Conservation (phyloP, 2,329 filamentous ascomycete genomes). For the Fusarium goolgardi region DNA sequence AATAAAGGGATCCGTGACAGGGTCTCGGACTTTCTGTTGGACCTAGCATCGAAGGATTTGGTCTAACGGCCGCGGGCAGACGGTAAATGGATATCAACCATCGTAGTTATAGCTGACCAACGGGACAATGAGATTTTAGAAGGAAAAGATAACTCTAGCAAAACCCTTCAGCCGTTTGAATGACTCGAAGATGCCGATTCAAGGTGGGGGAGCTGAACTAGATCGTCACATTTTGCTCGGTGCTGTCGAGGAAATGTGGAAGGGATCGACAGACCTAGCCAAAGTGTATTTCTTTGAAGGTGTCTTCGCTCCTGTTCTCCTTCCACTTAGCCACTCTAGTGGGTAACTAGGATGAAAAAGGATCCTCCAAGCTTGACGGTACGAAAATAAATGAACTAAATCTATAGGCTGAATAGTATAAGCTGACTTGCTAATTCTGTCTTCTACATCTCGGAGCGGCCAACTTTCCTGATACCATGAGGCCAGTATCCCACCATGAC, state of each 20-base stretch:
- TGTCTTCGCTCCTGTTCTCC: background rate
- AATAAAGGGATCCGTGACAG: background rate
- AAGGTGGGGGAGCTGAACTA: constrained; percentile 24
- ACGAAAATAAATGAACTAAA: too few relatives aligned
- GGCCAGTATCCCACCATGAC: background rate
- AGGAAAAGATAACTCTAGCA: background rate
- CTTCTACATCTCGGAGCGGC: too few relatives aligned
- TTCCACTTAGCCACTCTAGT: background rate
- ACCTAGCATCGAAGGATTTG: background rate
- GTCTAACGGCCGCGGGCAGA: background rate
- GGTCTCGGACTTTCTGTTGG: background rate
- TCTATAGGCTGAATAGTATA: too few relatives aligned
- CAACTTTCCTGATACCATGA: too few relatives aligned
- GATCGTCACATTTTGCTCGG: background rate
- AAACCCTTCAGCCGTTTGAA: background rate
- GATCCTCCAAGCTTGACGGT: too few relatives aligned
- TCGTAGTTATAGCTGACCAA: background rate
- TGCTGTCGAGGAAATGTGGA: background rate
- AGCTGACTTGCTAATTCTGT: too few relatives aligned
- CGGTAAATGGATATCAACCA: background rate
- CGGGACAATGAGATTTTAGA: background rate
- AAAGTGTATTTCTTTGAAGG: constrained; percentile 1
- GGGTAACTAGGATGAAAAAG: too few relatives aligned
- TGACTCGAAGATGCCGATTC: constrained; percentile 18
- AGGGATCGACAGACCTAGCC: constrained; percentile 19